These are phyloP conservation scores for Linum trigynum DNA, from an alignment of 345 rosid species.

Conservation along the genomic window DNA sequence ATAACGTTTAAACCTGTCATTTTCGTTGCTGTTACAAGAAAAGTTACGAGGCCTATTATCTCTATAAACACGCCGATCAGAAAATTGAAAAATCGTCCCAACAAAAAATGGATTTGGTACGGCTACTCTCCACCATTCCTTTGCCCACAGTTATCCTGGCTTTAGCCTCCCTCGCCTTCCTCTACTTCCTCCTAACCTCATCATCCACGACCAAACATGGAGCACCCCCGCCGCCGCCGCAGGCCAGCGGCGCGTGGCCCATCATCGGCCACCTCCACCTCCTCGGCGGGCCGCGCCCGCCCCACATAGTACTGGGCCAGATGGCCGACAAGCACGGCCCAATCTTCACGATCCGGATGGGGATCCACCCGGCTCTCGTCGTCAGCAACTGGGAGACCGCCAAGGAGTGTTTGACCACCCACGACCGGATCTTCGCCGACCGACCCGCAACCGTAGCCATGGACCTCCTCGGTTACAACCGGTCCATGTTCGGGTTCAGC, in stretches of 20 bases:
- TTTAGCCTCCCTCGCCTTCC: too few species aligned
- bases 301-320: conserved; percentile 20
- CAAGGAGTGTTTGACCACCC: conserved; percentile 27
- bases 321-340: conserved; percentile 33
- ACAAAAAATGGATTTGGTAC: too few species aligned
- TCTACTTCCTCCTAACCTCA: too few species aligned
- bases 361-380: conserved; percentile 20
- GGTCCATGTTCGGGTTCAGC: conserved; percentile 22
- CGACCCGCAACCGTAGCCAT: conserved; percentile 18
- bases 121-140: too few species aligned
- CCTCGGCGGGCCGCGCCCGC: conserved; percentile 9
- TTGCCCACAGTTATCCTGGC: too few species aligned
- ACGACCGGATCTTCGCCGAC: conserved; percentile 19
- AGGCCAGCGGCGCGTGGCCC: conserved; percentile 23
- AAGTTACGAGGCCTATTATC: too few species aligned
- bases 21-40: too few species aligned
- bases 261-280: conserved; percentile 29
- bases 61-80: too few species aligned
- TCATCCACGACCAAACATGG: too few species aligned
- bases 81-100: too few species aligned
- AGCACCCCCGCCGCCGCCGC: not conserved
- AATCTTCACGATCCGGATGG: conserved; percentile 25
- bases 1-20: too few species aligned
- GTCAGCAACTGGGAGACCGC: conserved; percentile 27
- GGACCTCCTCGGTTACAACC: conserved; percentile 22